Percentiles rank a stretch among this genome's conserved stretches.
Conservation (phyloP, 768 basidiomycete genomes). For the Cantharellus anzutake region DNA sequence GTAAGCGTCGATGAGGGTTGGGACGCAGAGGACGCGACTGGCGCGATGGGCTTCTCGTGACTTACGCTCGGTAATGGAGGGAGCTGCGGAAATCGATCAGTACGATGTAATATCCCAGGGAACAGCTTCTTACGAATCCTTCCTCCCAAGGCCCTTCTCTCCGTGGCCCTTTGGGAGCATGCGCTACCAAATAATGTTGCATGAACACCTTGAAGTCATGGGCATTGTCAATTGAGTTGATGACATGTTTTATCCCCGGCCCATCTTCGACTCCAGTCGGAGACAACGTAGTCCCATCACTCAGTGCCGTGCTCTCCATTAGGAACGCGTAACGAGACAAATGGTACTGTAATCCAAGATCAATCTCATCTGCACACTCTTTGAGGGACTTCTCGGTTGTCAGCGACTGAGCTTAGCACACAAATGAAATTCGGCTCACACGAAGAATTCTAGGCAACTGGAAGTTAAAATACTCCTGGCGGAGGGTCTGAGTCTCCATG, state of each 20-base stretch:
- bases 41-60: neutral
- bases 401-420: neutral
- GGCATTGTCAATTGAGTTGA: constrained; percentile 85
- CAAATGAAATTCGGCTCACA: constrained; percentile 27
- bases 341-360: constrained; percentile 96
- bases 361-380: constrained; percentile 89
- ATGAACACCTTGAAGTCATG: constrained; percentile 91
- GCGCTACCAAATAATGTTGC: constrained; percentile 92
- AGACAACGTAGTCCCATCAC: constrained; percentile 71
- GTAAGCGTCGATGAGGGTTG: neutral
- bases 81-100: no score
- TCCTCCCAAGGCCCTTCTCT: constrained; percentile 82
- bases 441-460: constrained; percentile 86
- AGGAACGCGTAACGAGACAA: constrained; percentile 86
- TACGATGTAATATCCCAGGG: neutral
- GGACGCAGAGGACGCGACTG: neutral
- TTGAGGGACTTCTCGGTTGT: constrained; percentile 48
- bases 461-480: constrained; percentile 97
- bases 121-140: constrained; percentile 61
- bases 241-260: constrained; percentile 65
- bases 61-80: no score
- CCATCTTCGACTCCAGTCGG: constrained; percentile 48
- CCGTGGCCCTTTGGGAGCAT: constrained; percentile 49
- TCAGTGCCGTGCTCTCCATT: constrained; percentile 77
- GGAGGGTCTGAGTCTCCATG: constrained; percentile 68